A percentile compares a stretch with the other conserved stretches of the same genome.
These are phyloP conservation scores for Flaveria sonorensis DNA, from an alignment of 129 eudicot species.

Conservation along the genomic window DNA sequence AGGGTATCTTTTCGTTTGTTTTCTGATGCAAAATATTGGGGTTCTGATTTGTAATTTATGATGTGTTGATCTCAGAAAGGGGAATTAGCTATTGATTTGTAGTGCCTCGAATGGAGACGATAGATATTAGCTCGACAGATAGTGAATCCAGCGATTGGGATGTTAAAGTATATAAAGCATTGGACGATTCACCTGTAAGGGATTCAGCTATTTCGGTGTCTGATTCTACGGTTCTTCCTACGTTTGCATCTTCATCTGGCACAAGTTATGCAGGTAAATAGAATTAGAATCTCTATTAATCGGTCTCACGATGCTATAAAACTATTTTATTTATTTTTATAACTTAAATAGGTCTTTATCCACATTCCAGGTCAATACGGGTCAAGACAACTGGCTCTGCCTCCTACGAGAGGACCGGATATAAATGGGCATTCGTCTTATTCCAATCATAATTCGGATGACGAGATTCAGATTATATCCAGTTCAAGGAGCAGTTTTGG, in stretches of 20 bases:
- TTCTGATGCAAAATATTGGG: not conserved
- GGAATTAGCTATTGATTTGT: conserved; percentile 16
- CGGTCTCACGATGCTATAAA: not conserved
- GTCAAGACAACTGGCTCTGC: conserved; percentile 22
- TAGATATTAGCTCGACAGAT: conserved; percentile 61
- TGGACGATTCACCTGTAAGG: conserved; percentile 34
- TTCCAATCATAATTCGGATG: conserved; percentile 21
- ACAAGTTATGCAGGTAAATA: conserved; percentile 45
- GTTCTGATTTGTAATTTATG: not conserved
- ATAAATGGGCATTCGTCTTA: conserved; percentile 48
- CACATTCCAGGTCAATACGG: conserved; percentile 37
- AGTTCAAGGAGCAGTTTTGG: conserved; percentile 34
- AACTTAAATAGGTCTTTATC: not conserved
- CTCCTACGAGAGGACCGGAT: conserved; percentile 32
- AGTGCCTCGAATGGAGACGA: conserved; percentile 32
- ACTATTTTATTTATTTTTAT: not conserved
- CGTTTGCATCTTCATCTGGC: conserved; percentile 38
- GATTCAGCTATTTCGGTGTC: conserved; percentile 48
- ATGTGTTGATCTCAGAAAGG: not conserved
- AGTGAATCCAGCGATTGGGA: conserved; percentile 66
- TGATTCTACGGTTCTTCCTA: conserved; percentile 40
- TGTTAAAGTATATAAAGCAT: conserved; percentile 41
- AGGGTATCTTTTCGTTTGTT: not conserved
- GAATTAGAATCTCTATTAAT: conserved; percentile 1
- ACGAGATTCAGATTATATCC: conserved; percentile 33